phyloP scores from a whole-genome alignment of 108 stramenopile species.

The Chaetoceros tenuissimus region DNA sequence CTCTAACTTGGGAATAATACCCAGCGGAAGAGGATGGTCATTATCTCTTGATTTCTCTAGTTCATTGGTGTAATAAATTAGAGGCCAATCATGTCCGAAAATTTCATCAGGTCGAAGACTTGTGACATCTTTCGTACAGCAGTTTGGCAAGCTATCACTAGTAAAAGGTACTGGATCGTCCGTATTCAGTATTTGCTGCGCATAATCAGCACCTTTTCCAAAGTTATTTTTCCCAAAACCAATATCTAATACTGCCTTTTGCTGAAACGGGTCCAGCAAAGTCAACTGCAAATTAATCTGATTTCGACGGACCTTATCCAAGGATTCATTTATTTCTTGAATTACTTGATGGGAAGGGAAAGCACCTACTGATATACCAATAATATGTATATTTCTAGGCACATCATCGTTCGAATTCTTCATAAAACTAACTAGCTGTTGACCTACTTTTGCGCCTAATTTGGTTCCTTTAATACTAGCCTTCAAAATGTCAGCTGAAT shows the following conservation, averaged over 20 bases:
- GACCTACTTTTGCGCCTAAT: constrained; percentile 8
- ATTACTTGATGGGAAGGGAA: constrained; percentile 16
- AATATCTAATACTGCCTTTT: constrained; percentile 20
- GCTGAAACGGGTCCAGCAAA: constrained; percentile 22
- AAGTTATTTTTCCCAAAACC: constrained; percentile 12
- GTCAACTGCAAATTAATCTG: constrained; percentile 14
- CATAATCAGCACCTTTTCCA: constrained; percentile 22
- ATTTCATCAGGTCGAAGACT: constrained; percentile 18
- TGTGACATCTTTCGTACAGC: constrained; percentile 18
- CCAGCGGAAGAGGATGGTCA: too few relatives aligned
- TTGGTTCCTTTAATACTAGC: constrained; percentile 20
- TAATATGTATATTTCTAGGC: constrained; percentile 16
- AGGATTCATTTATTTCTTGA: constrained; percentile 3
- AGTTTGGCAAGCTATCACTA: constrained; percentile 10
- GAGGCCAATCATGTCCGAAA: constrained; percentile 34
- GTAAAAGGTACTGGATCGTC: constrained; percentile 31
- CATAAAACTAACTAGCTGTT: not conserved
- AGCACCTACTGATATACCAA: constrained; percentile 26
- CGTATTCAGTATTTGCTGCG: constrained; percentile 25
- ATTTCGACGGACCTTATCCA: not conserved
- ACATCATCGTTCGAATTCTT: not conserved
- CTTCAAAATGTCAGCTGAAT: constrained; percentile 18
- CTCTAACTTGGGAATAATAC: too few relatives aligned
- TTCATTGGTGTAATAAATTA: constrained; percentile 18
- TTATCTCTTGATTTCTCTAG: not conserved